These are phyloP conservation scores for Lycium barbarum DNA, from an alignment of 257 asterid species.

Conservation along the genomic window DNA sequence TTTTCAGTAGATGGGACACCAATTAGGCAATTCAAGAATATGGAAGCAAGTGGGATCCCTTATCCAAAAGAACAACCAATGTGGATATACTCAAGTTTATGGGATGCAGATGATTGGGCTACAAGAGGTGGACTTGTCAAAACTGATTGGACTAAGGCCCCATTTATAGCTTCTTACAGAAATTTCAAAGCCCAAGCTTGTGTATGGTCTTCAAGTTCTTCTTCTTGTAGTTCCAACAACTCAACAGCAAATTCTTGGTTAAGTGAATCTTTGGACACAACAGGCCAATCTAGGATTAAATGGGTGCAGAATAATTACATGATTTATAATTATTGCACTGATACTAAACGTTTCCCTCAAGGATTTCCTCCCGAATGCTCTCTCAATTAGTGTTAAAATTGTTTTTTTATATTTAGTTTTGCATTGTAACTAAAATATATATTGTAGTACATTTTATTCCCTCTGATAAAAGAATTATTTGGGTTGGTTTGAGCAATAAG, in stretches of 20 bases:
- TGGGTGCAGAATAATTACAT: constrained; percentile 26
- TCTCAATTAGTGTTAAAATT: not conserved
- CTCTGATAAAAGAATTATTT: not conserved
- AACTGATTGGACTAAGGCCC: constrained; percentile 15
- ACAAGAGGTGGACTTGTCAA: constrained; percentile 25
- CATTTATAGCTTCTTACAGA: constrained; percentile 22
- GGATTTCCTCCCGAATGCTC: constrained; percentile 27
- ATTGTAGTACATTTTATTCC: not conserved
- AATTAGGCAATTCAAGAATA: constrained; percentile 21
- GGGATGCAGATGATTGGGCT: constrained; percentile 29
- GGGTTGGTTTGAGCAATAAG: not conserved
- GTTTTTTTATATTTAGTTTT: not conserved
- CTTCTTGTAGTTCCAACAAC: not conserved
- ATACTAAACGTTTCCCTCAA: constrained; percentile 8
- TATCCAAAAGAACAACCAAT: constrained; percentile 16
- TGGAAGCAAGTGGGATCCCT: constrained; percentile 20
- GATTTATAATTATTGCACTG: constrained; percentile 26
- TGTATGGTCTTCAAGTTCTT: not conserved
- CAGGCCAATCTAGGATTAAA: constrained; percentile 13
- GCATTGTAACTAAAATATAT: not conserved
- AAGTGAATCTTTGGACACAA: not conserved
- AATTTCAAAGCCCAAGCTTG: constrained; percentile 18
- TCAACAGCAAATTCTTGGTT: constrained; percentile 18
- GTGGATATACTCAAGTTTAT: constrained; percentile 22
- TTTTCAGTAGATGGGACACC: constrained; percentile 28